A percentile compares a stretch with the other conserved stretches of the same genome.
These are phyloP conservation scores for Casuarina cunninghamiana DNA, from an alignment of 306 rosid species.

Conservation along the genomic window DNA sequence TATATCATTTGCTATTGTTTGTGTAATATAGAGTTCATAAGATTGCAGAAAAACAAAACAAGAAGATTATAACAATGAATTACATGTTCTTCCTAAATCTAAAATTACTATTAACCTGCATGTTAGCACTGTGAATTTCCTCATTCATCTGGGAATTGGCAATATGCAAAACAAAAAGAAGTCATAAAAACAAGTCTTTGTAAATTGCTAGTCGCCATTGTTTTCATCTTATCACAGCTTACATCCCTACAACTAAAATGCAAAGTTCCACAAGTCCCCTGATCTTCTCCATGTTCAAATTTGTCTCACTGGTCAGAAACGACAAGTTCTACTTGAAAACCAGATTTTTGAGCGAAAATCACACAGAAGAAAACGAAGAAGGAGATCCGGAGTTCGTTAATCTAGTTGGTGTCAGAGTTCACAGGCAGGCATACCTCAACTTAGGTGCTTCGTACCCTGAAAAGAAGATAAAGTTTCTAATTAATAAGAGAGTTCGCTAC, in stretches of 20 bases:
- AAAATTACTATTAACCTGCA: not conserved
- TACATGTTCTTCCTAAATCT: not conserved
- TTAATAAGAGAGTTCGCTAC: not conserved
- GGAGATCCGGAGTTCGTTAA: not conserved
- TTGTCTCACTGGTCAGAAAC: not conserved
- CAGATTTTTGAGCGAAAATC: not conserved
- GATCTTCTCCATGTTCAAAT: not conserved
- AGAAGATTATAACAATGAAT: not conserved
- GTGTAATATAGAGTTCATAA: not conserved
- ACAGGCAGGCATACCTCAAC: conserved; percentile 21
- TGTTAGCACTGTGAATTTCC: not conserved
- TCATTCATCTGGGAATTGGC: not conserved
- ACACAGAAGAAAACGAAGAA: not conserved
- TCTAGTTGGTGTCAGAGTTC: not conserved
- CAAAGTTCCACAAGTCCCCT: not conserved
- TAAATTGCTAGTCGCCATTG: not conserved
- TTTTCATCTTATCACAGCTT: not conserved
- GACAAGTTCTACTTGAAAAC: not conserved
- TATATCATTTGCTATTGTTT: not conserved
- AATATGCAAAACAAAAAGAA: not conserved
- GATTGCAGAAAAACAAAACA: not conserved
- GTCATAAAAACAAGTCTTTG: not conserved
- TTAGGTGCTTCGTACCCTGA: conserved; percentile 35
- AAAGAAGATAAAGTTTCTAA: not conserved
- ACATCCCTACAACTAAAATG: not conserved